Evolutionary conservation across 2,329 filamentous ascomycete species (phyloP), one percentile per base, ranked within the genome.

Genomic region (Fusarium pilosicola): DNA sequence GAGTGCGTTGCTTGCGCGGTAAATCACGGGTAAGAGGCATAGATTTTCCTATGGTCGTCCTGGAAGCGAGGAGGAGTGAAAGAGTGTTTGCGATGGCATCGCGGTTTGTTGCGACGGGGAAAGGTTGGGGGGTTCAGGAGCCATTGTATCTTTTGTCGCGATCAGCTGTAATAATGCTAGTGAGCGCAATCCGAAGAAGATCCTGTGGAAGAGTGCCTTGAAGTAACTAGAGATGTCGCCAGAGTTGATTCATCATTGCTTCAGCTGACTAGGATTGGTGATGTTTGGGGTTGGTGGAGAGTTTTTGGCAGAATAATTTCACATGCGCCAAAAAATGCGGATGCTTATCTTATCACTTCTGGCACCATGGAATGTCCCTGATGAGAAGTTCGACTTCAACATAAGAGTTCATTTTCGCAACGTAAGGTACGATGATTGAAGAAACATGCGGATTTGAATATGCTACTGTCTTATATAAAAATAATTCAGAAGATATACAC

Each of bases 1-100:
- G 20, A 5, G 39, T 38, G 32, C 34, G 68, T 11, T 55, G 75
- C 30, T 56, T 52, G 10, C 60, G 55, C 41, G 71, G 59, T 22
- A 58, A 51, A 42, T 76, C 56, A 41, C 74, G 71, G 56, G 71
- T 71, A 55, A 79, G 76, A 41, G 76, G 78, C 70, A 80, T 79
- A 30, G 76, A 78, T 26, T 78, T 74, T 26, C 84, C 78, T 62
- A 84, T 75, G 34, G 78, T 78, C 9, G 80, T 74, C 64, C 81
- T 81, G 15, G 80, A 79, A 59, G 84, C 74, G 44, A 83, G 72
- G 73, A 81, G 78, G 59, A 86, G 80, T 64, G 83, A 81, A 64
- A 86, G 82, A 67, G 80, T 80, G 81, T 86, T 86, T 68, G 83
- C 78, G 55, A 84, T 74, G 62, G 81, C 78, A 72, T 80, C 80